Conservation (phyloP, 2,329 filamentous ascomycete genomes). For the Cladosporium halotolerans region DNA sequence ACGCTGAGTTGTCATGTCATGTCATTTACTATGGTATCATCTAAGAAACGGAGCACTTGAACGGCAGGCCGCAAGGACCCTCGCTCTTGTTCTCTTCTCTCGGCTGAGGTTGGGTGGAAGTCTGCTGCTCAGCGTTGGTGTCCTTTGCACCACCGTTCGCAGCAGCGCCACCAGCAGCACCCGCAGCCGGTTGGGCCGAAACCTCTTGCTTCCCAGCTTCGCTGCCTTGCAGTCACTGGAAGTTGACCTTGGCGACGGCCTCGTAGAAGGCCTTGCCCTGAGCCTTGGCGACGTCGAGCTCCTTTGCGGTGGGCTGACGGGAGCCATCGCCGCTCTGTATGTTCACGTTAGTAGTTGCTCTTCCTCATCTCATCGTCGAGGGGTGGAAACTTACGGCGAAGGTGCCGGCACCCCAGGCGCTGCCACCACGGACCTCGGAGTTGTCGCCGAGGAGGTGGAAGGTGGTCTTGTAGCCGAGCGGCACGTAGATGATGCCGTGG, state of each 20-base stretch:
- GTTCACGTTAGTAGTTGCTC: neutral
- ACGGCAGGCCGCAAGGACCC: slow-evolving; percentile 70
- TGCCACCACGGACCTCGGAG: slow-evolving; percentile 75
- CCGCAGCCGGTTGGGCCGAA: neutral
- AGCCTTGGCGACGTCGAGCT: slow-evolving; percentile 70
- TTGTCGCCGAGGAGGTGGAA: slow-evolving; percentile 68
- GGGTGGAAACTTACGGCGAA: slow-evolving; percentile 53
- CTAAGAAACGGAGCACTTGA: slow-evolving; percentile 64
- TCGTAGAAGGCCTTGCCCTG: slow-evolving; percentile 86
- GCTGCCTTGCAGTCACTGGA: slow-evolving; percentile 68
- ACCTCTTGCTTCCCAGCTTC: slow-evolving; percentile 21
- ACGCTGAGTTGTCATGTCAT: neutral
- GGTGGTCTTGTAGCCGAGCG: slow-evolving; percentile 79
- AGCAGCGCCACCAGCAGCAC: slow-evolving; percentile 11
- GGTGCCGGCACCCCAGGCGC: slow-evolving; percentile 89
- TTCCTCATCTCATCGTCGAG: neutral
- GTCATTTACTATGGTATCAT: slow-evolving; percentile 11
- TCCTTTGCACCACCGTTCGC: slow-evolving; percentile 25
- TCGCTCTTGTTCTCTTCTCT: slow-evolving; percentile 48
- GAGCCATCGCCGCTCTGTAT: slow-evolving; percentile 59
- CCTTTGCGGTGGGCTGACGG: slow-evolving; percentile 67
- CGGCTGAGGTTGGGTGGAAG: slow-evolving; percentile 26
- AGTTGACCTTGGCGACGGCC: slow-evolving; percentile 62
- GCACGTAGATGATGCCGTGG: slow-evolving; percentile 96
- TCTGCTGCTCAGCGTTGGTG: slow-evolving; percentile 20